These are phyloP conservation scores for Fusarium sp. DNA, from an alignment of 2,329 filamentous ascomycete species.

Conservation along the genomic window DNA sequence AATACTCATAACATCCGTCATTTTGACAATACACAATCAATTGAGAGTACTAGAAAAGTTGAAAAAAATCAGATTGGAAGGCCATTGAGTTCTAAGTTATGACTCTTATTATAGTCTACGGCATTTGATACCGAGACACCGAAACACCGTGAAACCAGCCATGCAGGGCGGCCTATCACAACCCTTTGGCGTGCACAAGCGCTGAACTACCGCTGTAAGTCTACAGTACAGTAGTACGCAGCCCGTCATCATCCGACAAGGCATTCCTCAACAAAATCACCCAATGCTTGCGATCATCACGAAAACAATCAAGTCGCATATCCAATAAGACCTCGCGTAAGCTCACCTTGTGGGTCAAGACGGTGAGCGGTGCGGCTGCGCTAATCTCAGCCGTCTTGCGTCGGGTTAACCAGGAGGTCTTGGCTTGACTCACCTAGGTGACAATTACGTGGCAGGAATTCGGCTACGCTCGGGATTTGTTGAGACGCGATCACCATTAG, in stretches of 20 bases:
- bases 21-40: background rate
- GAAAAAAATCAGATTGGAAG: background rate
- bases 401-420: slow-evolving; percentile 24
- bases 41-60: background rate
- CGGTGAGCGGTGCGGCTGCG: slow-evolving; percentile 5
- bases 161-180: slow-evolving; percentile 1
- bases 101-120: slow-evolving; percentile 17
- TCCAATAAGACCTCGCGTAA: background rate
- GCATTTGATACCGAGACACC: slow-evolving; percentile 1
- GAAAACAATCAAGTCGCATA: background rate
- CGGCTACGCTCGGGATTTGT: slow-evolving; percentile 30
- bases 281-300: slow-evolving; percentile 15
- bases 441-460: slow-evolving; percentile 14
- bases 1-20: slow-evolving; percentile 38
- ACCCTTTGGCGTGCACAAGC: background rate
- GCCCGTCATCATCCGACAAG: slow-evolving; percentile 9
- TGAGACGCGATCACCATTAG: background rate
- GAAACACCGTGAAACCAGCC: slow-evolving; percentile 14
- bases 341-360: slow-evolving; percentile 21
- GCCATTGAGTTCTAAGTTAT: background rate
- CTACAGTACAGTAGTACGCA: background rate
- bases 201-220: background rate
- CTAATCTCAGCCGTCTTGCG: slow-evolving; percentile 25
- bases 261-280: slow-evolving; percentile 26
- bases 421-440: slow-evolving; percentile 33